Conservation (phyloP, 495 filamentous ascomycete genomes). For the Achaetomiella virescens region DNA sequence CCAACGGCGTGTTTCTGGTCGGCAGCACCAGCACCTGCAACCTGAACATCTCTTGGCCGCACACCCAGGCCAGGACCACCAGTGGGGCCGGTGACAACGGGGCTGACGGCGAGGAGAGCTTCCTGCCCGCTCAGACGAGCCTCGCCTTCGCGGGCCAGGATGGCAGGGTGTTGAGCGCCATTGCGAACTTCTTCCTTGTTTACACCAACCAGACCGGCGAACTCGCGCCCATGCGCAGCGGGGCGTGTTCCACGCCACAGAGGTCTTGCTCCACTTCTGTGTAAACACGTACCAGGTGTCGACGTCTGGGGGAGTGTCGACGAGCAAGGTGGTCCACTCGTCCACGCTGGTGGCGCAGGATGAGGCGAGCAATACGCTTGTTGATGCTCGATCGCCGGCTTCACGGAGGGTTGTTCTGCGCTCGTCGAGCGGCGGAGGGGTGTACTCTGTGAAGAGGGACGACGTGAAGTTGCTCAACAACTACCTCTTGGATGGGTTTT, state of each 20-base stretch:
- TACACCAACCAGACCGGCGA: constrained; percentile 20
- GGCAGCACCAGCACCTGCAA: constrained; percentile 16
- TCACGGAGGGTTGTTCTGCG: background rate
- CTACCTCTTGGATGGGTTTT: constrained; percentile 13
- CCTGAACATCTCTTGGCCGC: constrained; percentile 23
- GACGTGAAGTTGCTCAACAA: constrained; percentile 11
- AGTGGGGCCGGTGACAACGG: background rate
- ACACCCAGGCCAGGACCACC: background rate
- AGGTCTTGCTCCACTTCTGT: constrained; percentile 27
- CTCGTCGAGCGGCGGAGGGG: background rate
- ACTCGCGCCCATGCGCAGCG: background rate
- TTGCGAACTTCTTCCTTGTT: constrained; percentile 24
- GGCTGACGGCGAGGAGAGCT: constrained; percentile 1
- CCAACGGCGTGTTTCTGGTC: constrained; percentile 21
- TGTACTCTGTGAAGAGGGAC: constrained; percentile 17
- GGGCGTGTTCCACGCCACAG: constrained; percentile 19
- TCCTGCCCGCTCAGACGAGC: constrained; percentile 14
- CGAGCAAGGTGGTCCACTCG: constrained; percentile 16
- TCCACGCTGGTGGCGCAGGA: constrained; percentile 8
- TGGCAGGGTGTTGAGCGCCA: constrained; percentile 11
- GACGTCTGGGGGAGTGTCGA: constrained; percentile 8
- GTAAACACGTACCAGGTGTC: constrained; percentile 25
- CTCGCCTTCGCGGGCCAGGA: constrained; percentile 17
- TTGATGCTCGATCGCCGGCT: background rate
- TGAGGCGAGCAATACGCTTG: background rate